A percentile compares a stretch with the other conserved stretches of the same genome.
Conservation (phyloP, 2,329 filamentous ascomycete genomes). For the Pseudogymnoascus sp. region DNA sequence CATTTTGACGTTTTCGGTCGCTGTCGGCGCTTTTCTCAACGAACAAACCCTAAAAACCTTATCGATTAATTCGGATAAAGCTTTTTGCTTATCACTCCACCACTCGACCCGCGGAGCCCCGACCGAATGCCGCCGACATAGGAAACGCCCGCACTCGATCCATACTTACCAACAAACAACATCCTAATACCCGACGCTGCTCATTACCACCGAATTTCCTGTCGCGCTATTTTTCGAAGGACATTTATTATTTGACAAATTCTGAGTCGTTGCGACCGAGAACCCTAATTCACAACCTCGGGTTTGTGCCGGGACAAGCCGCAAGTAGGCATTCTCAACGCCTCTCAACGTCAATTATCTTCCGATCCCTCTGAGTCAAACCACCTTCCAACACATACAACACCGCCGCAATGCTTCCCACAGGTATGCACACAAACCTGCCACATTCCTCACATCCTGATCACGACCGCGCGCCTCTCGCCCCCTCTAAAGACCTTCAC, state of each 20-base stretch:
- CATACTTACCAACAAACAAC: not conserved
- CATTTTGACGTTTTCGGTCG: not conserved
- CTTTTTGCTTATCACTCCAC: conserved; percentile 8
- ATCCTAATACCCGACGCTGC: not conserved
- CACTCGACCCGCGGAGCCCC: not conserved
- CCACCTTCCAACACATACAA: not conserved
- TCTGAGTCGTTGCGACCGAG: not conserved
- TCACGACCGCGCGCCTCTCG: not conserved
- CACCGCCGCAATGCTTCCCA: not conserved
- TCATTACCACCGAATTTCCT: not conserved
- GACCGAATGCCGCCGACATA: not conserved
- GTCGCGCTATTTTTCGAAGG: not conserved
- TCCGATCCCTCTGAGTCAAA: not conserved
- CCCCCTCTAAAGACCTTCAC: not conserved
- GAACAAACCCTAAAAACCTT: conserved; percentile 7
- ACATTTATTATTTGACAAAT: not conserved
- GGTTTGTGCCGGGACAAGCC: conserved; percentile 7
- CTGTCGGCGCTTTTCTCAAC: not conserved
- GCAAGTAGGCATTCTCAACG: conserved; percentile 3
- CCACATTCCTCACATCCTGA: not conserved
- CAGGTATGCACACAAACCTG: conserved; percentile 1
- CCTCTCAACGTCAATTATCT: conserved; percentile 9
- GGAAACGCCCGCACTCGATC: not conserved
- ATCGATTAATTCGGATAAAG: conserved; percentile 5
- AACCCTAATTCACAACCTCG: not conserved